phyloP scores from a whole-genome alignment of 1,284 basidiomycete species.

The Apiotrichum brassicae region DNA sequence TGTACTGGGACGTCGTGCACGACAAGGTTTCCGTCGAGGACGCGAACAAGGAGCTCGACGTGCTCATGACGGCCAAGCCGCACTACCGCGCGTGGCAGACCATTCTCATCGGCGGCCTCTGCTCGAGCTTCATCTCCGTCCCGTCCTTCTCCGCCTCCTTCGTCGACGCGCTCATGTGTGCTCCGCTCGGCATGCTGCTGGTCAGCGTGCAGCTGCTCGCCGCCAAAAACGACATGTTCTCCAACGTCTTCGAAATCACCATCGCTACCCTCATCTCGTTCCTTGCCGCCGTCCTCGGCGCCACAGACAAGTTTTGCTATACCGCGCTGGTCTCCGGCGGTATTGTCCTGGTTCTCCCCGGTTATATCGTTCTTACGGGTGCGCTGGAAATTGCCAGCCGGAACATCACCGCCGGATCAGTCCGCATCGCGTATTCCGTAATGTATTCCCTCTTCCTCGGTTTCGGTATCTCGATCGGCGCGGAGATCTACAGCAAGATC shows the following conservation, averaged over 20 bases:
- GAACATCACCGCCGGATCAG: conserved; percentile 75
- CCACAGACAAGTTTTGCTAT: conserved; percentile 69
- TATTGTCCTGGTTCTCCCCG: conserved; percentile 77
- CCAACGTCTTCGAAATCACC: conserved; percentile 59
- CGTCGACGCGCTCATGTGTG: conserved; percentile 67
- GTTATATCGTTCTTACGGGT: conserved; percentile 73
- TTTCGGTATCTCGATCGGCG: conserved; percentile 75
- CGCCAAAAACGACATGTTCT: conserved; percentile 72
- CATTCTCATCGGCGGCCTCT: conserved; percentile 70
- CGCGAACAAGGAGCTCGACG: conserved; percentile 65
- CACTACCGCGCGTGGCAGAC: conserved; percentile 62
- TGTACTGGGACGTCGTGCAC: conserved; percentile 86
- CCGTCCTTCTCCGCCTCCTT: conserved; percentile 51
- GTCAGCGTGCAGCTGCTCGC: conserved; percentile 67
- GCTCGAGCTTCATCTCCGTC: conserved; percentile 67
- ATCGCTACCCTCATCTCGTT: conserved; percentile 58
- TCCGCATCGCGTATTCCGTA: conserved; percentile 70
- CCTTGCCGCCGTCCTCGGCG: conserved; percentile 66
- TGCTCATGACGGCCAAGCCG: conserved; percentile 61
- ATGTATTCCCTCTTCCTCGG: conserved; percentile 61
- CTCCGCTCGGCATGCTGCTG: conserved; percentile 74
- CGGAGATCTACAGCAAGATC: conserved; percentile 59
- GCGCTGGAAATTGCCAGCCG: conserved; percentile 67
- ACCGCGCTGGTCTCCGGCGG: conserved; percentile 78
- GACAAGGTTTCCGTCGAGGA: conserved; percentile 75